Evolutionary conservation across 768 basidiomycete genomes (phyloP).

Genomic region (Hygrophoropsis aurantiaca): DNA sequence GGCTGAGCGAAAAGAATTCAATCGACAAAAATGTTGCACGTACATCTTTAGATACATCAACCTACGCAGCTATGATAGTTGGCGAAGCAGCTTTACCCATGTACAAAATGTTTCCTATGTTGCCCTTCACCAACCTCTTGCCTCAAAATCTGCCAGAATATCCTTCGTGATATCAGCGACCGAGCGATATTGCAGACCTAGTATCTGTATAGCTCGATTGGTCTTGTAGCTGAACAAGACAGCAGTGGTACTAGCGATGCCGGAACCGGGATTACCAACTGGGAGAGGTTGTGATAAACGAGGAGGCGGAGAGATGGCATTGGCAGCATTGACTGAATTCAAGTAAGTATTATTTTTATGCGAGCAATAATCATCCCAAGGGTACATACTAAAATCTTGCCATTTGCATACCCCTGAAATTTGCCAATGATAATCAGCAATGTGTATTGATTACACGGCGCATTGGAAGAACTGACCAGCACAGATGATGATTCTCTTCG

Average conservation of each 20-base stretch:
- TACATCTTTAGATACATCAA: no score
- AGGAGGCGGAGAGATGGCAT: conserved; percentile 18
- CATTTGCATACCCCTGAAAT: background rate
- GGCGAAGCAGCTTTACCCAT: no score
- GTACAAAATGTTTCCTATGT: no score
- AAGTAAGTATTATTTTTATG: background rate
- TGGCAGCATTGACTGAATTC: conserved; percentile 28
- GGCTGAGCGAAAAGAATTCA: no score
- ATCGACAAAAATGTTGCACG: no score
- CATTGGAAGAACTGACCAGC: background rate
- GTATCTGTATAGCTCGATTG: conserved; percentile 30
- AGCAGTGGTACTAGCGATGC: conserved; percentile 13
- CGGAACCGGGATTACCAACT: conserved; percentile 23
- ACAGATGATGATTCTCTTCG: conserved; percentile 37
- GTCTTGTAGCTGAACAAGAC: conserved; percentile 26
- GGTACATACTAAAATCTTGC: background rate
- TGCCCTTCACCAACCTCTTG: conserved; percentile 33
- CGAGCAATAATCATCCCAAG: background rate
- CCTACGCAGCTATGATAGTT: no score
- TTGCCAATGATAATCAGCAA: background rate
- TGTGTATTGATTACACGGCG: background rate
- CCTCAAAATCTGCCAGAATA: conserved; percentile 34
- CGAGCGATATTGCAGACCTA: conserved; percentile 35
- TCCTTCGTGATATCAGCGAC: conserved; percentile 34
- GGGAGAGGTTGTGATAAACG: conserved; percentile 14